Evolutionary conservation across 2,329 filamentous ascomycete species (phyloP), one percentile per base, ranked within the genome.

Genomic region (Talaromyces funiculosus): DNA sequence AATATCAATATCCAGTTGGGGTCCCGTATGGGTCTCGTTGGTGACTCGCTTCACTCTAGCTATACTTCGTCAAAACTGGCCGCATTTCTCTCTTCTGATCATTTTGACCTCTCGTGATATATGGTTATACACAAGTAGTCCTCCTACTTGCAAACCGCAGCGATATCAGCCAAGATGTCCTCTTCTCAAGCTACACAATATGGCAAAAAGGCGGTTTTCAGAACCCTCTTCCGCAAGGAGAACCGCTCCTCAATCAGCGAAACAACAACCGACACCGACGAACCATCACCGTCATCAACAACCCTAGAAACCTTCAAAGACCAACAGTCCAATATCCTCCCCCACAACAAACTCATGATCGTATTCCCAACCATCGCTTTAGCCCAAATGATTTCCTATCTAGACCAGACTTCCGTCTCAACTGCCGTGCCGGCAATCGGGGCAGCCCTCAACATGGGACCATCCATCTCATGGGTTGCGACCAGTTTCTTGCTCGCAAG

Each of bases 401-500:
- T 56, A 12, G 59, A 60, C 22, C 59, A 60, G 56, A 60, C 59
- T 5, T 29, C 38, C 12, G 53, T 60, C 12, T 60, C 59, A 40
- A 60, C 59, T 3, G 53, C 59, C 12, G 38, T 60, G n/a, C 59
- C 59, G 6, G 24, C 59, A 37, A 60, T 60, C 24, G 51, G 51
- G 3, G 26, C 38, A 26, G 40, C 51, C 10, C 20, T 60, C 14
- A 49, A 56, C 8, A 47, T 56, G 51, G 59, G 59, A 12, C 33
- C 53, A 22, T 60, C 59, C 29, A 60, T 60, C 20, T 65, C 65
- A 43, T 67, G 63, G 64, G 51, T 66, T 10, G 61, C 58, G 18
- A 58, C 63, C 2, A 61, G 58, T 38, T 67, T 66, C 29, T 20
- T 66, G 40, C 69, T 77, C 14, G 73, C 75, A 0, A 72, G 69